Base-by-base conservation (phyloP, 1,284 basidiomycete species). In the Cerrena zonata region DNA sequence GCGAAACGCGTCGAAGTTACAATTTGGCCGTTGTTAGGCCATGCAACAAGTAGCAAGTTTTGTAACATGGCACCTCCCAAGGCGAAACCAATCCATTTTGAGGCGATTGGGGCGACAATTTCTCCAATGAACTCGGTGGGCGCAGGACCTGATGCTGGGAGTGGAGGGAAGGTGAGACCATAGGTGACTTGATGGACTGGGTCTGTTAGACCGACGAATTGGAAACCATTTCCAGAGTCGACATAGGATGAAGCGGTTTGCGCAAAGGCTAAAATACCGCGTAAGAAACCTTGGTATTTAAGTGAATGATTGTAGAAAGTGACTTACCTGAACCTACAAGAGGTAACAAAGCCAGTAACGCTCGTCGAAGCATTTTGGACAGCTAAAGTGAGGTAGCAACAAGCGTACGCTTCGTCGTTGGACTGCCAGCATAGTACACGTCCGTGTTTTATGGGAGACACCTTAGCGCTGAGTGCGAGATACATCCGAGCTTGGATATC, bases 111-210 rank as follows among this genome's bases (percentile, higher is more conserved):
- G 7, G 78, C 75, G 27, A 82, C 75, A 47, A 83, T 76, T 63
- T 80, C 78, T 51, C 75, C 82, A 56, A 84, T 79, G 61, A 82
- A 83, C 58, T 84, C 80, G 24, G 65, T 68, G 11, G 73, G 64
- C 23, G 67, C 64, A 2, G 66, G 51, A 22, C 65, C 65, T 18
- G 67, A 67, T n/a, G 67, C 63, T 5, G 62, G 65, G 12, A 72
- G 59, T 18, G 76, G 74, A 19, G 79, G 79, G 57, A 82, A 78
- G 36, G 76, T 67, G 53, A 73, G 74, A 50, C 79, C 80, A 56
- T 76, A 78, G 22, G 72, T 74, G 4, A 81, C 77, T 19, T 59
- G 47, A 57, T 80, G 73, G 2, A 69, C 71, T 22, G 76, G 67
- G 46, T 80, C 78, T 4, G 72, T 75, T 48, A 71, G 58, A 45